Evolutionary conservation across 2,329 filamentous ascomycete genomes (phyloP).

Genomic region (Epichloe baconii): DNA sequence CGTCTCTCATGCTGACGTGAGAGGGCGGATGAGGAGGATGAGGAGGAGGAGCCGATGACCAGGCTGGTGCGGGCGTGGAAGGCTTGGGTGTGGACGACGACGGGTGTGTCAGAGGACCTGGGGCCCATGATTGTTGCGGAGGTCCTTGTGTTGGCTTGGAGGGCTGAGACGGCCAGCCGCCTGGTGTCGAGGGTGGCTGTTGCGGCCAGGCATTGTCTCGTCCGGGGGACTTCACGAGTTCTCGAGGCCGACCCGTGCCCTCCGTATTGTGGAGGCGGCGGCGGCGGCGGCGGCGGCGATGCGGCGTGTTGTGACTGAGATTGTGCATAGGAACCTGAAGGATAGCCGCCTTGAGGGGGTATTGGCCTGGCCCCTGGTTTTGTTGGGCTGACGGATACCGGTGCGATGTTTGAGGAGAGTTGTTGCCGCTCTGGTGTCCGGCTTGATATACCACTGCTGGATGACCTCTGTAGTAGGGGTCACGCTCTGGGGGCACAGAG

Average conservation of each 20-base stretch:
- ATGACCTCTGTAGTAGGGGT: slow-evolving; percentile 33
- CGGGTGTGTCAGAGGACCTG: slow-evolving; percentile 14
- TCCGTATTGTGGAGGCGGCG: slow-evolving; percentile 22
- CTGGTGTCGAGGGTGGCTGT: slow-evolving; percentile 11
- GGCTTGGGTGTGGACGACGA: slow-evolving; percentile 17
- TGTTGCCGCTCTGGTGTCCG: slow-evolving; percentile 24
- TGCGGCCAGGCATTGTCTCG: slow-evolving; percentile 21
- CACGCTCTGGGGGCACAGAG: slow-evolving; percentile 25
- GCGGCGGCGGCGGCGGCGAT: slow-evolving; percentile 35
- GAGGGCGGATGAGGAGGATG: slow-evolving; percentile 23
- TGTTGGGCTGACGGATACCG: slow-evolving; percentile 31
- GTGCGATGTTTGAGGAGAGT: slow-evolving; percentile 33
- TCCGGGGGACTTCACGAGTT: slow-evolving; percentile 28
- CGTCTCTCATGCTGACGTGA: slow-evolving; percentile 24
- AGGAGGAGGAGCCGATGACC: slow-evolving; percentile 20
- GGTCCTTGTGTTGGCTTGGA: slow-evolving; percentile 21
- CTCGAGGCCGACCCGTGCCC: slow-evolving; percentile 31
- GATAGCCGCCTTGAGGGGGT: slow-evolving; percentile 33
- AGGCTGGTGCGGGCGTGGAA: slow-evolving; percentile 20
- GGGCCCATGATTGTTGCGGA: slow-evolving; percentile 21
- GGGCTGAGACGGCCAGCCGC: slow-evolving; percentile 18
- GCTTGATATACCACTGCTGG: slow-evolving; percentile 23
- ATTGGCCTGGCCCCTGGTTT: slow-evolving; percentile 19
- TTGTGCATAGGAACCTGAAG: slow-evolving; percentile 25
- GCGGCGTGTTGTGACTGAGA: slow-evolving; percentile 27